Evolutionary conservation across 768 basidiomycete species (phyloP).

Genomic region (Grammothele lineata): DNA sequence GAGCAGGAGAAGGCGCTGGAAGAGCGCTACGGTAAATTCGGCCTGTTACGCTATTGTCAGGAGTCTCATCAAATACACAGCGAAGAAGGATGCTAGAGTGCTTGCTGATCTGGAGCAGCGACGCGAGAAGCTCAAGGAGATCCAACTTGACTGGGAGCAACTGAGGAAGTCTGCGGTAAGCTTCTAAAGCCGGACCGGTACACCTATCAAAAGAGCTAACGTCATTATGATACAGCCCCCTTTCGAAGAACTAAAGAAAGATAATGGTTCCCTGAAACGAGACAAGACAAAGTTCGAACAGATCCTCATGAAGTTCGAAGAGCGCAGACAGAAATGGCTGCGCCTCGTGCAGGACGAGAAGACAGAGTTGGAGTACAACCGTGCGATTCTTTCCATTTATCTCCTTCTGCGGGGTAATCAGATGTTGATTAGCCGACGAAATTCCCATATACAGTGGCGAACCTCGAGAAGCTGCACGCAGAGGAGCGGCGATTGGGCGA

Average conservation of each 20-base stretch:
- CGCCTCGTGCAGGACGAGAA: constrained; percentile 66
- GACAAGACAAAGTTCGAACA: constrained; percentile 80
- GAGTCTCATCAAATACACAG: constrained; percentile 30
- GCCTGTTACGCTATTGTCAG: neutral
- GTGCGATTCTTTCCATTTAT: constrained; percentile 31
- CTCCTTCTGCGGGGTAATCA: neutral
- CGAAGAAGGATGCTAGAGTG: constrained; percentile 67
- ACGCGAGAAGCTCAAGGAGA: constrained; percentile 40
- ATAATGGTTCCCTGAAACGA: constrained; percentile 57
- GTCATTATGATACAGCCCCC: constrained; percentile 33
- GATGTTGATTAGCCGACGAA: no score
- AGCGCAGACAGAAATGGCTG: constrained; percentile 61
- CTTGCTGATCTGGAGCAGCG: constrained; percentile 59
- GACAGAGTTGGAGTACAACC: constrained; percentile 52
- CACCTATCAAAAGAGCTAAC: neutral
- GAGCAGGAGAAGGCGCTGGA: constrained; percentile 70
- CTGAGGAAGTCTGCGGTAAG: constrained; percentile 61
- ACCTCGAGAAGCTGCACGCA: constrained; percentile 56
- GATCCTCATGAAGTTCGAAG: constrained; percentile 66
- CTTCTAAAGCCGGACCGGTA: no score
- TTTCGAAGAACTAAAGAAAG: constrained; percentile 56
- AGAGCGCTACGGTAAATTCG: constrained; percentile 64
- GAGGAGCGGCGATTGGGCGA: constrained; percentile 62
- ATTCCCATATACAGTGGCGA: constrained; percentile 56
- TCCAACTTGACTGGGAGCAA: constrained; percentile 50